phyloP scores from a whole-genome alignment of 2,329 filamentous ascomycete species.

The Aspergillus luchuensis region DNA sequence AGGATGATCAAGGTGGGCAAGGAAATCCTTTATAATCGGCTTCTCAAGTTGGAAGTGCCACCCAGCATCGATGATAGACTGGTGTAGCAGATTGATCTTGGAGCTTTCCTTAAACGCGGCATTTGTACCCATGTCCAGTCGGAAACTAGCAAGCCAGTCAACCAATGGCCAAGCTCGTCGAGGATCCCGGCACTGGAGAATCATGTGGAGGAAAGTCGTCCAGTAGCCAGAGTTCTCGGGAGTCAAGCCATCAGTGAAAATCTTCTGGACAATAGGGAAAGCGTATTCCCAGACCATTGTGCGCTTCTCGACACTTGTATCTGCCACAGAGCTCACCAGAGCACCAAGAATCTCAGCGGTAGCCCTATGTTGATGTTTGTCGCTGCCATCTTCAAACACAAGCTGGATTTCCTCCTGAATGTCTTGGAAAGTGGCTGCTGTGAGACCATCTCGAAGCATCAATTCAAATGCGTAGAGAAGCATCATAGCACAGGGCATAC shows the following conservation, averaged over 20 bases:
- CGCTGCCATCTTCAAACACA: conserved; percentile 87
- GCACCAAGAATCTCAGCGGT: conserved; percentile 92
- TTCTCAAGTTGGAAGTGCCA: conserved; percentile 95
- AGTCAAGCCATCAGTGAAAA: conserved; percentile 89
- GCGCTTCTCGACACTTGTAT: conserved; percentile 73
- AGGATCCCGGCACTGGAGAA: conserved; percentile 86
- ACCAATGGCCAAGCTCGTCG: conserved; percentile 83
- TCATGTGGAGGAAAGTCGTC: conserved; percentile 88
- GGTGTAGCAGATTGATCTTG: conserved; percentile 88
- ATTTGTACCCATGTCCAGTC: conserved; percentile 90
- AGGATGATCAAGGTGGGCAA: conserved; percentile 89
- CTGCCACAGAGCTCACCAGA: conserved; percentile 76
- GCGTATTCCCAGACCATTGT: conserved; percentile 84
- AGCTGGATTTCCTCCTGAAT: conserved; percentile 76
- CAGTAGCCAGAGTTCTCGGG: conserved; percentile 95
- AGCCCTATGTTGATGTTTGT: conserved; percentile 96
- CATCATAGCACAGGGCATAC: conserved; percentile 83
- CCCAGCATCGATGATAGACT: conserved; percentile 80
- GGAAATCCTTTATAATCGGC: conserved; percentile 85
- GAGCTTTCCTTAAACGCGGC: conserved; percentile 98
- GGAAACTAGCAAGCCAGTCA: conserved; percentile 78
- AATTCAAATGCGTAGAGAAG: conserved; percentile 89
- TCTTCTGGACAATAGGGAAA: conserved; percentile 80
- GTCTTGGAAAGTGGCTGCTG: conserved; percentile 79
- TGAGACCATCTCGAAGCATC: conserved; percentile 73